Base-by-base conservation (phyloP, 495 filamentous ascomycete genomes). In the Penicillium roqueforti region DNA sequence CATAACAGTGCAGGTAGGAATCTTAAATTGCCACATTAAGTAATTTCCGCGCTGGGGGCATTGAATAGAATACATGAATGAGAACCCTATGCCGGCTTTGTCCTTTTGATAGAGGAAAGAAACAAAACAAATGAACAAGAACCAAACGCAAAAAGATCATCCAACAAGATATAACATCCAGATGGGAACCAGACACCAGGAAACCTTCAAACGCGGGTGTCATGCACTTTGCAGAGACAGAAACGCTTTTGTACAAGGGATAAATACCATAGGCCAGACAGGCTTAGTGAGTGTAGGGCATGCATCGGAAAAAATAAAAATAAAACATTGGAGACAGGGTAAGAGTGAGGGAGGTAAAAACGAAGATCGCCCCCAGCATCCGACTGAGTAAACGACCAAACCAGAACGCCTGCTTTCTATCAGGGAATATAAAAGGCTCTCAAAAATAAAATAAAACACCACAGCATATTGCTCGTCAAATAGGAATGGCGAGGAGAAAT, bases 361-460 rank as follows among this genome's bases (percentile, higher is more conserved):
- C 37, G 38, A 61, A 41, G 36, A 68, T 63, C 16, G 68, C 68
- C 64, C 69, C 68, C 41, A 61, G 57, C 66, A 68, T 65, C 64
- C 66, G 59, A 51, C 62, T 59, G 55, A 57, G 52, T 61, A 51
- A 54, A 36, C 53, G 47, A 64, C 52, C 65, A 69, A 67, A 71
- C 70, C 73, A 64, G 39, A 72, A 76, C 73, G 71, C 73, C 72
- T 62, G 64, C 61, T 67, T 69, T 76, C 72, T 75, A 75, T 76
- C 56, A 66, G 65, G 69, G 67, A 75, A 75, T 68, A 71, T 63
- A 73, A 67, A 61, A 66, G 38, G 59, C 61, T 60, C 51, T 51
- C 29, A 65, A 67, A 57, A 62, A 53, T 56, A 22, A 56, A 69
- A n/a, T n/a, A n/a, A n/a, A 63, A 66, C 55, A 59, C 54, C 51